Evolutionary conservation across 2,329 filamentous ascomycete genomes (phyloP).

Genomic region (Tolypocladium guangdongense): DNA sequence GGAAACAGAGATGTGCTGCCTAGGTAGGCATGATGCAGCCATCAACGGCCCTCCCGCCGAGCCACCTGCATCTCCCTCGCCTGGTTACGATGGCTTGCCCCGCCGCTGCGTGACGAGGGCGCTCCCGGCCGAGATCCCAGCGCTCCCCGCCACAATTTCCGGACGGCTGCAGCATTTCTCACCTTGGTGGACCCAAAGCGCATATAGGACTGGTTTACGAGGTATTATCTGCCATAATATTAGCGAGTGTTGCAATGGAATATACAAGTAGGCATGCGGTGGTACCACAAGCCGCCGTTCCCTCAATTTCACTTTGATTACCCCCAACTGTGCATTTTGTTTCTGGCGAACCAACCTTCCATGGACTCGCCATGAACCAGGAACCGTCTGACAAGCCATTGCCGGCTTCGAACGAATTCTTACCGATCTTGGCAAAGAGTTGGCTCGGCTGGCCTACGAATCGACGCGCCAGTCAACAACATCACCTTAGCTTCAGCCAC

Average conservation of each 20-base stretch:
- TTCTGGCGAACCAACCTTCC: neutral
- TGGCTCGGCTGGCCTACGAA: neutral
- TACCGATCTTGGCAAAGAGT: neutral
- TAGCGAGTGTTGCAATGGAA: neutral
- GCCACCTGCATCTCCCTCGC: neutral
- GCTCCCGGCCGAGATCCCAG: neutral
- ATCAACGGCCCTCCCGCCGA: neutral
- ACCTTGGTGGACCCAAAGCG: neutral
- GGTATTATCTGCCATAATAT: neutral
- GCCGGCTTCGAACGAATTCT: no score
- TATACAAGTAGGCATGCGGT: neutral
- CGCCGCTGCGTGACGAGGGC: neutral
- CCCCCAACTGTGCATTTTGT: neutral
- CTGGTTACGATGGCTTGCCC: neutral
- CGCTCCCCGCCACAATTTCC: neutral
- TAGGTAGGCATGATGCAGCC: neutral
- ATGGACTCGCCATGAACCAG: neutral
- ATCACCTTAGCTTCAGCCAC: neutral
- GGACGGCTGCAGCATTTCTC: neutral
- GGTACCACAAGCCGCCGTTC: neutral
- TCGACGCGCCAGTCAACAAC: neutral
- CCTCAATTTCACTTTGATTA: neutral
- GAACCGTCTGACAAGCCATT: neutral
- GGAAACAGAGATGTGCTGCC: neutral
- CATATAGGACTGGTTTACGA: neutral